phyloP scores from a whole-genome alignment of 768 basidiomycete genomes.

The Candolleomyces eurysporus region DNA sequence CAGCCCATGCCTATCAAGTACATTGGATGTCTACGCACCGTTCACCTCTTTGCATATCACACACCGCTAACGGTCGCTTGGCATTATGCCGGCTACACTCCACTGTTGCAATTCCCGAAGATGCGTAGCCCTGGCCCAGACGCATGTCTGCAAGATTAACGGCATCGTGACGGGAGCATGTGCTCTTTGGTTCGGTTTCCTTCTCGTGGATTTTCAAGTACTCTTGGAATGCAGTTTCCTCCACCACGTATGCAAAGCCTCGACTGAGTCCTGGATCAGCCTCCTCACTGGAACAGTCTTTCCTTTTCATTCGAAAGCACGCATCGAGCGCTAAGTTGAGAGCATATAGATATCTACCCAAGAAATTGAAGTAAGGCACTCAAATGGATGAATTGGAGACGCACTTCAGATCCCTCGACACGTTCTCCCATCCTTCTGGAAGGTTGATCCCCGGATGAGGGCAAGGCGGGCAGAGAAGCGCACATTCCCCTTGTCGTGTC shows the following conservation, averaged over 20 bases:
- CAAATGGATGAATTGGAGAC: not conserved
- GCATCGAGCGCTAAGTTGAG: constrained; percentile 29
- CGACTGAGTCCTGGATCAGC: constrained; percentile 25
- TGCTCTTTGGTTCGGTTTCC: constrained; percentile 19
- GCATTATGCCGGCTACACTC: constrained; percentile 31
- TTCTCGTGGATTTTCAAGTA: constrained; percentile 16
- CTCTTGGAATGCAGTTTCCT: constrained; percentile 15
- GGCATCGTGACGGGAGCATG: constrained; percentile 12
- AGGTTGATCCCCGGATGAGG: constrained; percentile 29
- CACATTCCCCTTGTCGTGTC: constrained; percentile 22
- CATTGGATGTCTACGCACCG: constrained; percentile 17
- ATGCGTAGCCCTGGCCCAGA: constrained; percentile 16
- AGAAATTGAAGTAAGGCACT: no score
- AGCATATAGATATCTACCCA: not conserved
- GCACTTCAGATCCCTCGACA: constrained; percentile 11
- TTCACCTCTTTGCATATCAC: constrained; percentile 34
- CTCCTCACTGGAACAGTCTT: constrained; percentile 20
- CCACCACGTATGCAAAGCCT: constrained; percentile 27
- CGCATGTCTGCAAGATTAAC: constrained; percentile 18
- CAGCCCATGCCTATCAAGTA: not conserved
- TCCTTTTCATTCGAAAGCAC: constrained; percentile 28
- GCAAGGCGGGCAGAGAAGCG: constrained; percentile 29
- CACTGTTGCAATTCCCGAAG: constrained; percentile 26
- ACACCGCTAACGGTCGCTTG: constrained; percentile 24
- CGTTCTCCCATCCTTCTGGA: constrained; percentile 18